Base-by-base conservation (phyloP, 805 yeast genomes). In the Brettanomyces nanus region DNA sequence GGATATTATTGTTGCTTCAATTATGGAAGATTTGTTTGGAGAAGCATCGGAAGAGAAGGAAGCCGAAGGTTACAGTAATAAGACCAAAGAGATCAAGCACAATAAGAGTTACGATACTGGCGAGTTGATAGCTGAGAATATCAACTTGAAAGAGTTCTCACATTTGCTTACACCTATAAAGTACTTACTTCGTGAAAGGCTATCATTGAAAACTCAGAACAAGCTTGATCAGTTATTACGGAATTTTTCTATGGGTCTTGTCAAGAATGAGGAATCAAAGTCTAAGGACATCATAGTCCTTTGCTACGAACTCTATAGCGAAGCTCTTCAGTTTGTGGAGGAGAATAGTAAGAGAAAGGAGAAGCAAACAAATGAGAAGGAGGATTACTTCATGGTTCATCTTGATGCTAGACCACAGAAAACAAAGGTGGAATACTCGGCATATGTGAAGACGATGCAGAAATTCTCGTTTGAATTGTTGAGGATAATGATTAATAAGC, bases 11-110 rank as follows among this genome's bases (percentile, higher is more conserved):
- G 78, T 80, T 47, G 77, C 75, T 18, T 66, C 86, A 13, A 68
- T 89, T 18, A 90, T 90, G 95, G 95, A 87, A 52, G 96, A 90
- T 52, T 72, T 78, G 4, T 89, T 92, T 58, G 98, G 98, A 19
- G 73, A 80, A 7, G 84, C 95, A 3, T 95, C 95, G 26, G 82
- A 81, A 53, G 97, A 92, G 52, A 90, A 92, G 55, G 97, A 92
- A 46, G 89, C 92, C 4, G 97, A 87, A 44, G 95, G 87, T 15
- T 90, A 92, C 52, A 74, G 73, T 37, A 79, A 85, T 22, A 77
- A 80, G 44, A 84, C 87, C 77, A 84, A 82, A 49, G 98, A 90
- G 64, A 90, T 92, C 26, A 89, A 86, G 55, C 80, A 77, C 46
- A 85, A 85, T 53, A 86, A 86, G 61, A 81, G 95, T 65, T 83